These are phyloP conservation scores for Amyloporia xantha DNA, from an alignment of 768 basidiomycete species.

Conservation along the genomic window DNA sequence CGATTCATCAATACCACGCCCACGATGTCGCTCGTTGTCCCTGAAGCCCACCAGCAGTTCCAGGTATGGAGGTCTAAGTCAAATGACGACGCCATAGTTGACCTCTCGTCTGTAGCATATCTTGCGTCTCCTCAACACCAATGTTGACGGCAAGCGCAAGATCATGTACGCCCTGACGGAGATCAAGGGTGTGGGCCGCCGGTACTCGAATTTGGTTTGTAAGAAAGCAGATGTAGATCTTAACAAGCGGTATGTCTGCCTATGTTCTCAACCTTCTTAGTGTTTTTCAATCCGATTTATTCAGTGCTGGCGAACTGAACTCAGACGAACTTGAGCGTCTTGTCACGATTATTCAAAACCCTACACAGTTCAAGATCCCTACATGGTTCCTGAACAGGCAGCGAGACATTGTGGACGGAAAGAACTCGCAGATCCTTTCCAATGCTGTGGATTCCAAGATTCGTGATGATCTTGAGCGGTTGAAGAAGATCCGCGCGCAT, in stretches of 20 bases:
- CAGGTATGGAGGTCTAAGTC: too few species aligned
- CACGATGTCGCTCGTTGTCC: constrained; percentile 94
- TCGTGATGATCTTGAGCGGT: constrained; percentile 93
- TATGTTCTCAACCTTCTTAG: neutral
- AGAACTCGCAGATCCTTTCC: constrained; percentile 92
- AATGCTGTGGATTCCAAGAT: constrained; percentile 97
- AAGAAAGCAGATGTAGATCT: constrained; percentile 99
- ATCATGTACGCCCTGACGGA: constrained; percentile 99
- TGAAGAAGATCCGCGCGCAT: constrained; percentile 99
- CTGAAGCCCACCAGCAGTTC: constrained; percentile 93
- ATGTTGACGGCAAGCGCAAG: constrained; percentile 99
- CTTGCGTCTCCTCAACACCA: constrained; percentile 97
- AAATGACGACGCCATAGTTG: too few species aligned
- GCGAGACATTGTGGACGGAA: constrained; percentile 95
- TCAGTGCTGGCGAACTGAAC: constrained; percentile 98
- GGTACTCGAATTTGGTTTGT: constrained; percentile 98
- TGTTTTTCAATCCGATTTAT: too few species aligned
- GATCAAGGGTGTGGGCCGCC: constrained; percentile 99
- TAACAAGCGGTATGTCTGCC: constrained; percentile 79
- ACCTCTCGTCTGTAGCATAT: constrained; percentile 95
- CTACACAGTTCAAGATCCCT: constrained; percentile 99
- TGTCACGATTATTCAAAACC: constrained; percentile 99
- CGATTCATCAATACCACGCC: neutral
- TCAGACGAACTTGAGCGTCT: constrained; percentile 98
- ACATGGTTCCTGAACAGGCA: constrained; percentile 99